Evolutionary conservation across 2,329 filamentous ascomycete species (phyloP).

Genomic region (Penicillium decumbens): DNA sequence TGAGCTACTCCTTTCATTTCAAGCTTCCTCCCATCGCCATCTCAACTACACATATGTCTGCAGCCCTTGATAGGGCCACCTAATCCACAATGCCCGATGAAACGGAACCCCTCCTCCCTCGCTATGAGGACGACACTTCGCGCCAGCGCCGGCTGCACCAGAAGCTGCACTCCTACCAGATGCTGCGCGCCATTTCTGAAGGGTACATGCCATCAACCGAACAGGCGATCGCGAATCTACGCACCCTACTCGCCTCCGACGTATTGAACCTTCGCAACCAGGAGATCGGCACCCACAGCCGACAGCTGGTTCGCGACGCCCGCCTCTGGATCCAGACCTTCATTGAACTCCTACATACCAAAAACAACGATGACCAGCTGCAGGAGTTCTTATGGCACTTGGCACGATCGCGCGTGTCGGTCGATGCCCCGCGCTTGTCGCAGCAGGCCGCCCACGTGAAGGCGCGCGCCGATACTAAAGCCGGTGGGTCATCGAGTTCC

Average conservation of each 20-base stretch:
- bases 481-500: constrained; percentile 46
- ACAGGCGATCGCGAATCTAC: constrained; percentile 73
- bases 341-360: constrained; percentile 74
- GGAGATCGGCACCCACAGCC: constrained; percentile 72
- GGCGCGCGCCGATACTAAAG: constrained; percentile 65
- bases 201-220: constrained; percentile 92
- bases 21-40: not conserved
- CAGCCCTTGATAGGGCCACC: not conserved
- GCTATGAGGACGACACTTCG: constrained; percentile 68
- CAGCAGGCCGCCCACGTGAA: constrained; percentile 59
- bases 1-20: not conserved
- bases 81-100: constrained; percentile 48
- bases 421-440: constrained; percentile 63
- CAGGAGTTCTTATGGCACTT: constrained; percentile 90
- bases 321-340: constrained; percentile 73
- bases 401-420: constrained; percentile 63
- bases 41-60: not conserved
- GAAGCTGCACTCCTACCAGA: constrained; percentile 91
- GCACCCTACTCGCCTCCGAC: constrained; percentile 71
- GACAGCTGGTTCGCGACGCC: constrained; percentile 64
- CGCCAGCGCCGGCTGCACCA: constrained; percentile 74
- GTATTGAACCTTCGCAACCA: constrained; percentile 69
- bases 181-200: constrained; percentile 72
- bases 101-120: constrained; percentile 73
- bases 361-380: constrained; percentile 78